Evolutionary conservation across 2,329 filamentous ascomycete genomes (phyloP).

Genomic region (Rhynchosporium secalis): DNA sequence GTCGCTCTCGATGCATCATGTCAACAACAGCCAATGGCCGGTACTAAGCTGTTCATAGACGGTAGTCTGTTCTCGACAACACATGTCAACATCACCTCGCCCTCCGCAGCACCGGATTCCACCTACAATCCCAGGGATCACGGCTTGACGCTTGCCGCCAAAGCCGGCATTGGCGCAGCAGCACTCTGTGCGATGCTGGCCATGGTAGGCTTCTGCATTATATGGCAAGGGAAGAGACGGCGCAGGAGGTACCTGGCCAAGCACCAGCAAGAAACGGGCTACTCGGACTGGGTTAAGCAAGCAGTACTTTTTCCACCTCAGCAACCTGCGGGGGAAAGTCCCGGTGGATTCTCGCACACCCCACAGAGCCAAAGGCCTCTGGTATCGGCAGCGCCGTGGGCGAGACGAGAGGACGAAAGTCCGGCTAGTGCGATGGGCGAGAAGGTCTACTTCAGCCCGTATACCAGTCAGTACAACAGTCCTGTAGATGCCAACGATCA

Average conservation of each 20-base stretch:
- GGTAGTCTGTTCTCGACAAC: slow-evolving; percentile 54
- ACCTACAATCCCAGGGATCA: slow-evolving; percentile 35
- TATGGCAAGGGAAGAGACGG: slow-evolving; percentile 57
- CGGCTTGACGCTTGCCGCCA: slow-evolving; percentile 53
- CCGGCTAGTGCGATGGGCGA: slow-evolving; percentile 42
- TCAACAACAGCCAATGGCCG: slow-evolving; percentile 50
- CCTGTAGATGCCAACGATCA: slow-evolving; percentile 44
- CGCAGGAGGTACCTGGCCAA: slow-evolving; percentile 53
- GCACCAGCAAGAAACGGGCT: slow-evolving; percentile 34
- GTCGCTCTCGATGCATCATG: slow-evolving; percentile 57
- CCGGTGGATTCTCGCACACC: slow-evolving; percentile 44
- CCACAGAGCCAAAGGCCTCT: slow-evolving; percentile 56
- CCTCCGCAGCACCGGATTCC: slow-evolving; percentile 43
- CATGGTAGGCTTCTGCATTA: slow-evolving; percentile 52
- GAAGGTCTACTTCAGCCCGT: slow-evolving; percentile 57
- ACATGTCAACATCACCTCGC: slow-evolving; percentile 51
- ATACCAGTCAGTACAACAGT: slow-evolving; percentile 59
- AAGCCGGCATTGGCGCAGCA: slow-evolving; percentile 59
- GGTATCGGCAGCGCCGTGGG: slow-evolving; percentile 50
- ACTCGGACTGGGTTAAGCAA: slow-evolving; percentile 30
- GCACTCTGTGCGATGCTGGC: slow-evolving; percentile 50
- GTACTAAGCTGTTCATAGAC: slow-evolving; percentile 50
- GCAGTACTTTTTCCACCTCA: slow-evolving; percentile 12
- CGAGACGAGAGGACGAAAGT: slow-evolving; percentile 25
- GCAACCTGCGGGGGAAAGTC: not conserved